Evolutionary conservation across 23 red algal genomes (phyloP), one percentile per base, ranked within the genome.

Genomic region (Gracilariopsis chorda): DNA sequence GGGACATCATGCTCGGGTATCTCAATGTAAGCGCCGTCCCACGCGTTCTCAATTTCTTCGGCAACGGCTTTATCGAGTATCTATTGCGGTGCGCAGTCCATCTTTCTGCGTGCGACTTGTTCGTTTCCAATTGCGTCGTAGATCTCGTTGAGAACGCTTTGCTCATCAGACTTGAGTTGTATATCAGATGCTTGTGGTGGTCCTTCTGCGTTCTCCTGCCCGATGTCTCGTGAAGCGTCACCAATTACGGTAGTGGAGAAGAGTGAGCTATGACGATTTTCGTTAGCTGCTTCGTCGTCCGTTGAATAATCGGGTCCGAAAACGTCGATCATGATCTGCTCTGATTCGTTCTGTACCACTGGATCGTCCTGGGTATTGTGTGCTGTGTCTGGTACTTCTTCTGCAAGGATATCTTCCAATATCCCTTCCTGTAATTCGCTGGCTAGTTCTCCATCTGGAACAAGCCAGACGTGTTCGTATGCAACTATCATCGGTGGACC

Each of bases 401-500:
- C 77, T 60, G 55, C 53, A 60, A 59, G 48, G 41, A 82, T 37
- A 41, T 29, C n/a, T n/a, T n/a, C n/a, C n/a, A n/a, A n/a, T n/a
- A n/a, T n/a, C n/a, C n/a, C 30, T 56, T 82, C 53, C 48, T 82
- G 77, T 60, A 82, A 30, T 13, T 60, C 48, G 13, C 29, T 0
- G 0, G 77, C 48, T 20, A 82, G 8, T 12, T 59, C 12, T 12
- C 77, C 48, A 58, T 60, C 36, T 29, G 47, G 47, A 32, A 82
- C n/a, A 4, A 82, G 52, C 24, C 14, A 3, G 2, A 51, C 11
- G 4, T 76, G 42, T 46, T 76, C 70, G 70, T 76, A 76, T 36
- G 70, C 70, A 2, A 76, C 70, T 3, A 4, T 76, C 35, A 76
- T 76, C 2, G 2, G 46, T 4, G 19, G 4, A 14, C n/a, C 46